Base-by-base conservation (phyloP, 441 rosid genomes). In the Brassica balearica region DNA sequence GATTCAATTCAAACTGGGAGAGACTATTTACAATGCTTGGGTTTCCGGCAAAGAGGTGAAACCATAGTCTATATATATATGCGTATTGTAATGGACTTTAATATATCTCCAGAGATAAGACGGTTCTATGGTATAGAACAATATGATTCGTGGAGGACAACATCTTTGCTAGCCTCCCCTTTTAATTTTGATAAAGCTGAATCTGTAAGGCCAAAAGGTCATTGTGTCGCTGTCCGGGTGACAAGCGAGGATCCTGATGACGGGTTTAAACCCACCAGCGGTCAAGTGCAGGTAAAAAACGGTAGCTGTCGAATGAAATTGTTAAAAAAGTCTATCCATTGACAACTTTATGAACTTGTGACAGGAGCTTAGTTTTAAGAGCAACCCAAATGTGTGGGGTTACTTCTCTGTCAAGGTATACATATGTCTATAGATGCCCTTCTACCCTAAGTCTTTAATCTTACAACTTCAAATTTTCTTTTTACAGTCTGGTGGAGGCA, bases 211-310 rank as follows among this genome's bases (percentile, higher is more conserved):
- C 98, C 99, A 17, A 97, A 91, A 87, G 99, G 99, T 78, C 99
- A 97, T 75, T 92, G 98, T 84, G 97, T 97, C 74, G 99, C 98
- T 76, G 99, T 97, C 69, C 97, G 98, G 65, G 98, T 97, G 75
- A 97, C 98, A 62, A 96, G 99, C 73, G 99, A 97, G 91, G 99
- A 97, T 83, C 99, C 98, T 56, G 99, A 97, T 87, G 98, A 95
- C 59, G 99, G 99, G 71, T 97, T 97, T 86, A 97, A 97, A 90
- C 99, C 98, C 74, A 97, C 98, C 22, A 82, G 99, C 68, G 99
- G 99, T 66, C 90, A 89, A 94, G 95, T 97, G 68, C 99, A 88
- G 98, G 99, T 96, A 48, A 48, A 11, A 29, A 4, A 46, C 15
- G 15, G 55, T 46, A 46, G 15, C 55, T 46, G 14, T 46, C 14